Evolutionary conservation across 1,284 basidiomycete genomes (phyloP), one percentile per base, ranked within the genome.

Genomic region (Microbotryum scabiosae): DNA sequence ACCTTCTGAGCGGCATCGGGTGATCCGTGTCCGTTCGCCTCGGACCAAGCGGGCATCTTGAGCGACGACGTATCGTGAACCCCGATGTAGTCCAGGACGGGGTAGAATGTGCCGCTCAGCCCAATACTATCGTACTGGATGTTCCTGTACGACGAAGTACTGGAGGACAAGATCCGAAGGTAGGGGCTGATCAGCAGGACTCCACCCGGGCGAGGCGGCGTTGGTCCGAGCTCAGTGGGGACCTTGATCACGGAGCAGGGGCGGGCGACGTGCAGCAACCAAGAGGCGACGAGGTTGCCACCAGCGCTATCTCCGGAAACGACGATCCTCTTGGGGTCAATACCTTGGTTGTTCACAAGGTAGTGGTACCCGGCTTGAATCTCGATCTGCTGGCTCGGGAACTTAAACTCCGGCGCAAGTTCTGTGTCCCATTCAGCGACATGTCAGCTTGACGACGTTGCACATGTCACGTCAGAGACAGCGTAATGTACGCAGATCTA

Each of bases 231-330:
- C 9, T 3, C 1, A 9, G 10, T 20, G 23, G 44, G 18, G 10
- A 32, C 52, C 21, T 18, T 36, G 52, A 54, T 32, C 41, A 21
- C 23, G 28, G 52, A 30, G n/a, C 58, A 58, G 45, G 12, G 18
- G 9, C 26, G 46, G 12, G 46, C 58, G 52, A 60, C 52, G 41
- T 60, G 59, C 4, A 60, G 23, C 36, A 61, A 32, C 25, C 25
- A 52, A 23, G 46, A 28, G n/a, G 57, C 48, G 25, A 48, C 82
- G 3, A 86, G 76, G 70, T 86, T 86, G 1, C 84, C 85, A 3
- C 86, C 86, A 0, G 85, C 85, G 47, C 81, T 83, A 71, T 87
- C 86, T n/a, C 85, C 85, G 6, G 81, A 79, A 28, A 88, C 70
- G 36, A 85, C 72, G 57, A 87, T 80, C 69, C 84, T 83, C 62